These are phyloP conservation scores for Skeletonema potamos DNA, from an alignment of 108 stramenopile species.

Conservation along the genomic window DNA sequence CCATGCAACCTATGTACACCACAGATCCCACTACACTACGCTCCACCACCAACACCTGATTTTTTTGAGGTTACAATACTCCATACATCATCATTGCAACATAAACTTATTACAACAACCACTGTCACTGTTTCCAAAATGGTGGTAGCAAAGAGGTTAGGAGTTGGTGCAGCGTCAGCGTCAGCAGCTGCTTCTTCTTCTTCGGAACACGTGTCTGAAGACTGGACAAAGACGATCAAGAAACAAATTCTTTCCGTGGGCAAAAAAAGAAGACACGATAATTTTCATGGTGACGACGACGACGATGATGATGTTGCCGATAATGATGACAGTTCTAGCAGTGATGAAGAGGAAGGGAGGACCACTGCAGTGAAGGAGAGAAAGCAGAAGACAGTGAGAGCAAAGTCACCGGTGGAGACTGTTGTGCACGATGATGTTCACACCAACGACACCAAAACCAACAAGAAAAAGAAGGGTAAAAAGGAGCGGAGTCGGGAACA, in stretches of 20 bases:
- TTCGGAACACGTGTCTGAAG: not conserved
- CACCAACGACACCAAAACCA: not conserved
- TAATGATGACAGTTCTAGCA: constrained; percentile 35
- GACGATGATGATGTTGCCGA: constrained; percentile 51
- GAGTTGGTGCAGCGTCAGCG: constrained; percentile 52
- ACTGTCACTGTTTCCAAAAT: not conserved
- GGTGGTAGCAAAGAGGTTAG: constrained; percentile 32
- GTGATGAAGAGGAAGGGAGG: constrained; percentile 65
- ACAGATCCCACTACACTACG: no score
- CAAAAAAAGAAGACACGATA: constrained; percentile 31
- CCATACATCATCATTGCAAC: no score
- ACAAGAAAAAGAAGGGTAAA: constrained; percentile 64
- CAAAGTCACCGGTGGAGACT: no score
- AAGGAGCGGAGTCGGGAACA: constrained; percentile 53
- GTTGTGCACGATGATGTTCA: not conserved
- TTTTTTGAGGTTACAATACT: no score
- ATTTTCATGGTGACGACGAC: not conserved
- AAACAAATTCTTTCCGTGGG: constrained; percentile 59
- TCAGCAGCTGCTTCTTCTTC: not conserved
- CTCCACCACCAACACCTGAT: no score
- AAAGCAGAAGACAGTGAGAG: constrained; percentile 8
- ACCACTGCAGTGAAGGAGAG: constrained; percentile 48
- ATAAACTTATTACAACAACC: no score
- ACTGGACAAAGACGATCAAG: constrained; percentile 30
- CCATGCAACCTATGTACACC: no score